Percentiles rank a stretch among this genome's conserved stretches.
Conservation (phyloP, 352 stramenopile genomes). For the Globisporangium okanoganense region DNA sequence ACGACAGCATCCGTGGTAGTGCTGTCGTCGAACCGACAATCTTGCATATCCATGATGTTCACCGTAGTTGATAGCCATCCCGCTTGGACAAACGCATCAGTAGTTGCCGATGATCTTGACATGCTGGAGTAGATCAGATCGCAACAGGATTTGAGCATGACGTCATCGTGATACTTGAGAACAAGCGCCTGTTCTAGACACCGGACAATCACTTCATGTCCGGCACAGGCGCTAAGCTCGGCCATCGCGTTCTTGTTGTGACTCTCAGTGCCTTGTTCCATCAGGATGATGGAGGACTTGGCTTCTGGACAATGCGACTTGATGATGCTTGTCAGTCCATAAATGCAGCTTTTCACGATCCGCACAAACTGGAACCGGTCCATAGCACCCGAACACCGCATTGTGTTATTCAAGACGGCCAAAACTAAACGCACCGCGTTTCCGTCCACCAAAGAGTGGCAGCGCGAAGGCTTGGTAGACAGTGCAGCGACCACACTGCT, state of each 20-base stretch:
- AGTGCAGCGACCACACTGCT: slow-evolving; percentile 34
- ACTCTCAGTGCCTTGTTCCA: neutral
- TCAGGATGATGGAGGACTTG: neutral
- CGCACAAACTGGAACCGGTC: slow-evolving; percentile 24
- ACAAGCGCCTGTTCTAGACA: slow-evolving; percentile 20
- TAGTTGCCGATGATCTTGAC: neutral
- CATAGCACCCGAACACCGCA: slow-evolving; percentile 20
- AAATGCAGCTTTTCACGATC: slow-evolving; percentile 30
- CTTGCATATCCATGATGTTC: neutral
- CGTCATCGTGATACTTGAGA: slow-evolving; percentile 7
- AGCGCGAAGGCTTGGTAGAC: slow-evolving; percentile 15
- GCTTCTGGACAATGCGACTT: neutral
- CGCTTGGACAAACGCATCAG: slow-evolving; percentile 3
- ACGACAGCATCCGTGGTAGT: neutral
- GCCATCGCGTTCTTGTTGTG: neutral
- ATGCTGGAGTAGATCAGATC: slow-evolving; percentile 9
- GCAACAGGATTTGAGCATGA: slow-evolving; percentile 17
- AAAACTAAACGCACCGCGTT: slow-evolving; percentile 17
- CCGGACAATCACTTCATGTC: slow-evolving; percentile 18
- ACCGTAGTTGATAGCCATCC: slow-evolving; percentile 7
- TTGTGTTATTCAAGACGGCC: slow-evolving; percentile 21
- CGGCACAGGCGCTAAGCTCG: slow-evolving; percentile 13
- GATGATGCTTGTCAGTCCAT: slow-evolving; percentile 21
- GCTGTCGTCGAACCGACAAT: neutral
- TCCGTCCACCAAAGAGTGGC: slow-evolving; percentile 13